Evolutionary conservation across 768 basidiomycete species (phyloP).

Genomic region (Cystofilobasidium capitatum): DNA sequence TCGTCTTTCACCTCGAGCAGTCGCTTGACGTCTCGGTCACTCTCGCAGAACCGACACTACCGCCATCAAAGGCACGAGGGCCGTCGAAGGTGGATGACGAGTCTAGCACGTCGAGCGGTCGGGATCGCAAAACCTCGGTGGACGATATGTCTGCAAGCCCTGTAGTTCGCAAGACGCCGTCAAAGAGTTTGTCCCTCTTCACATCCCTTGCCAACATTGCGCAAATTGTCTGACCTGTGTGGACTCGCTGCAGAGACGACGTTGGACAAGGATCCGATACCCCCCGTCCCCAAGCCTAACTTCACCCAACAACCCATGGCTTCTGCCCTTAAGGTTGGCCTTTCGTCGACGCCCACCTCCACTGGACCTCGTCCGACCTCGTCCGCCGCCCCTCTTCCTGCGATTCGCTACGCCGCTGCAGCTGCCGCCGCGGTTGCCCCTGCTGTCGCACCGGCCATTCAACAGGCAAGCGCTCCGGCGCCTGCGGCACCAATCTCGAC

Average conservation of each 20-base stretch:
- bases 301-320: slow-evolving; percentile 70
- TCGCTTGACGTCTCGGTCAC: background rate
- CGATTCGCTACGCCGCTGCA: slow-evolving; percentile 84
- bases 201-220: no score
- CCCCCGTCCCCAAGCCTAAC: slow-evolving; percentile 44
- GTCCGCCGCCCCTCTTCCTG: slow-evolving; percentile 47
- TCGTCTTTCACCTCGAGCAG: background rate
- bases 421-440: slow-evolving; percentile 58
- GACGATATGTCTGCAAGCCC: slow-evolving; percentile 34
- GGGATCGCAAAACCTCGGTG: slow-evolving; percentile 1
- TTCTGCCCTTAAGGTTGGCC: slow-evolving; percentile 62
- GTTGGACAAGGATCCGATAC: slow-evolving; percentile 46
- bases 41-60: slow-evolving; percentile 30
- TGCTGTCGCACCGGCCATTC: slow-evolving; percentile 28
- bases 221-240: no score
- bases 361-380: slow-evolving; percentile 21
- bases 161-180: slow-evolving; percentile 34
- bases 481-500: background rate
- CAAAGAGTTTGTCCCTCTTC: slow-evolving; percentile 49
- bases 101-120: slow-evolving; percentile 16
- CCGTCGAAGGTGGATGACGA: slow-evolving; percentile 17
- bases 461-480: no score
- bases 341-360: slow-evolving; percentile 35
- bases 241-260: slow-evolving; percentile 28
- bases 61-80: slow-evolving; percentile 22